Conservation (phyloP, 164 flowering plant species). For the Magnolia kwangsiensis region DNA sequence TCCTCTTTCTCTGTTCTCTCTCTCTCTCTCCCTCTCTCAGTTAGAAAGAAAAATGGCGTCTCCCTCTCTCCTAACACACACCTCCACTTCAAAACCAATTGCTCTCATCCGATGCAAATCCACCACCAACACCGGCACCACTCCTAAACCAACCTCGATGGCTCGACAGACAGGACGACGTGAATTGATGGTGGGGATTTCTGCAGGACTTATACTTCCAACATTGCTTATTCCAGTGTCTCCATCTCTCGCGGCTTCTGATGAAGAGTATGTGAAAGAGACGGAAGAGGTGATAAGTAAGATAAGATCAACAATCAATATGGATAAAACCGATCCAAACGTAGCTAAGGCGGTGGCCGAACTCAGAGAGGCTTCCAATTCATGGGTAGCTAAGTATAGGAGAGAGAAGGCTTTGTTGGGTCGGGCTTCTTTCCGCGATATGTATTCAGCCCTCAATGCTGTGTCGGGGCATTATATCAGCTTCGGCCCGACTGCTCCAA, state of each 20-base stretch:
- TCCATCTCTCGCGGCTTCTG: conserved; percentile 49
- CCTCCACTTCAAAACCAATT: conserved; percentile 43
- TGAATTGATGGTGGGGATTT: conserved; percentile 22
- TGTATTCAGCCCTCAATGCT: conserved; percentile 90
- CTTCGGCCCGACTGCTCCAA: conserved; percentile 91
- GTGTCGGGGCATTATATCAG: conserved; percentile 94
- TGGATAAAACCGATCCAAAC: conserved; percentile 70
- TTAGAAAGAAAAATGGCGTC: conserved; percentile 44
- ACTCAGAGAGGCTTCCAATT: conserved; percentile 68
- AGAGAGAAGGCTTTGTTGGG: conserved; percentile 78
- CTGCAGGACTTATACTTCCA: conserved; percentile 9
- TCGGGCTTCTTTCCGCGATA: conserved; percentile 75
- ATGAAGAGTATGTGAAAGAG: conserved; percentile 82
- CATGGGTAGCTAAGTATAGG: conserved; percentile 98
- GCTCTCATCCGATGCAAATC: conserved; percentile 28
- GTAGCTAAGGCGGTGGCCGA: conserved; percentile 71
- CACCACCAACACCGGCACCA: conserved; percentile 20
- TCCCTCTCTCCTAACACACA: conserved; percentile 62
- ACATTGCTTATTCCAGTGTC: conserved; percentile 18
- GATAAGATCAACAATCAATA: conserved; percentile 60
- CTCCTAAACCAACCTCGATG: conserved; percentile 7
- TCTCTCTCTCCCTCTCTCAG: background rate
- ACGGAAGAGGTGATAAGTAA: conserved; percentile 73
- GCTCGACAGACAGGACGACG: conserved; percentile 32
- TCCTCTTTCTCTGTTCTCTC: background rate